Evolutionary conservation across 352 stramenopile species (phyloP), one percentile per base, ranked within the genome.

Genomic region (Phytophthora rubi): DNA sequence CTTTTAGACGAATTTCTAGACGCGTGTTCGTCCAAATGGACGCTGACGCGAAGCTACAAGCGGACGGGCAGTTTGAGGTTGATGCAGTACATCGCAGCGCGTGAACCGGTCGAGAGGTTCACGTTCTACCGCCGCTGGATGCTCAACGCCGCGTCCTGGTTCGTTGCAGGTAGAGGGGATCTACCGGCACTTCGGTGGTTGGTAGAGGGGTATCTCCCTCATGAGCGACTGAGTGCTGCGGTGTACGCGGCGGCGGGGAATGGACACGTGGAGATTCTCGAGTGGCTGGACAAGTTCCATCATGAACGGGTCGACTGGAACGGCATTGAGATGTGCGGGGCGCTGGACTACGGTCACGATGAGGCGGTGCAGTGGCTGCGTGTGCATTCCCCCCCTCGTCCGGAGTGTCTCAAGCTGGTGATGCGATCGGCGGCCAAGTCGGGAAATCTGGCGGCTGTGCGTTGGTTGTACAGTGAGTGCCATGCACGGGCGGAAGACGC

Each of bases 281-380:
- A 76, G 45, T 68, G 62, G 54, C 33, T 77, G 28, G 26, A 57
- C 60, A 52, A 65, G 16, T 39, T 37, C 32, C 59, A 79, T 26
- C 64, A 21, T 5, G 53, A 65, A 1, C 18, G 45, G 9, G 49
- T 56, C 6, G 65, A 65, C 56, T 80, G 68, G 73, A 73, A 67
- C 39, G 45, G 64, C n/a, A 59, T 76, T 8, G 68, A 75, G 37
- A 66, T 79, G 63, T 73, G 70, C 49, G 64, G 59, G 39, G 70
- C 65, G 12, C 33, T 76, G 39, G 64, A 80, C 15, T 85, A 88
- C 42, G 69, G 76, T 13, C 82, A 85, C n/a, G 51, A 84, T 10
- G 35, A 71, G 1, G 62, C 71, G 1, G 53, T 91, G 4, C 28
- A 85, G 45, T 92, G 79, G 78, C 77, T 91, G 4, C 70, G 77